Evolutionary conservation across 2,329 filamentous ascomycete species (phyloP).

Genomic region (Periconia sp.): DNA sequence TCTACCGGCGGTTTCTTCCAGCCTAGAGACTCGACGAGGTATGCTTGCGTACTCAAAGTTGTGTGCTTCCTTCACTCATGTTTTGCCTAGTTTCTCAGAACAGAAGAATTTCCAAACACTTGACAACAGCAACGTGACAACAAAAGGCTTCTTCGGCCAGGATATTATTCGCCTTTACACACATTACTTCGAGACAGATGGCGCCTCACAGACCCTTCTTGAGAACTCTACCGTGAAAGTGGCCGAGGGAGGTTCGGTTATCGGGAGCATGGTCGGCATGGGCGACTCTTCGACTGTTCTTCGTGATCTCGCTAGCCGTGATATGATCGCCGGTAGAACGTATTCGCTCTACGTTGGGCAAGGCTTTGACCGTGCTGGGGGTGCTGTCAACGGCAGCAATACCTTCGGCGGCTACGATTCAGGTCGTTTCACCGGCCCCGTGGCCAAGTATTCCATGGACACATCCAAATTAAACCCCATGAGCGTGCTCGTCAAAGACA

Average conservation of each 20-base stretch:
- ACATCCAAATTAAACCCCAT: constrained; percentile 36
- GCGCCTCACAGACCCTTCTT: constrained; percentile 39
- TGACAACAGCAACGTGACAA: constrained; percentile 25
- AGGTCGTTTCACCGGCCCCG: constrained; percentile 42
- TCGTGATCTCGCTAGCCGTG: constrained; percentile 35
- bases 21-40: constrained; percentile 34
- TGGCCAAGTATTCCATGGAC: constrained; percentile 38
- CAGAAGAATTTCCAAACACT: constrained; percentile 25
- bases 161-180: constrained; percentile 44
- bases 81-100: constrained; percentile 22
- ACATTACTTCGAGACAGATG: constrained; percentile 44
- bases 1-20: constrained; percentile 41
- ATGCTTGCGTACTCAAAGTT: constrained; percentile 1
- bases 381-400: constrained; percentile 46
- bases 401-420: constrained; percentile 50
- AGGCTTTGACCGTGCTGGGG: constrained; percentile 44
- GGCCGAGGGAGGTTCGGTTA: constrained; percentile 31
- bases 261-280: constrained; percentile 43
- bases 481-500: constrained; percentile 43
- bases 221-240: constrained; percentile 40
- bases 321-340: constrained; percentile 43
- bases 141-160: constrained; percentile 33
- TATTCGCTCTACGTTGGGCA: constrained; percentile 49
- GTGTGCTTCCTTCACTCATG: constrained; percentile 14
- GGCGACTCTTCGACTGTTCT: constrained; percentile 45